Percentiles rank a stretch among this genome's conserved stretches.
Conservation (phyloP, 495 filamentous ascomycete genomes). For the Aspergillus ellipticus region DNA sequence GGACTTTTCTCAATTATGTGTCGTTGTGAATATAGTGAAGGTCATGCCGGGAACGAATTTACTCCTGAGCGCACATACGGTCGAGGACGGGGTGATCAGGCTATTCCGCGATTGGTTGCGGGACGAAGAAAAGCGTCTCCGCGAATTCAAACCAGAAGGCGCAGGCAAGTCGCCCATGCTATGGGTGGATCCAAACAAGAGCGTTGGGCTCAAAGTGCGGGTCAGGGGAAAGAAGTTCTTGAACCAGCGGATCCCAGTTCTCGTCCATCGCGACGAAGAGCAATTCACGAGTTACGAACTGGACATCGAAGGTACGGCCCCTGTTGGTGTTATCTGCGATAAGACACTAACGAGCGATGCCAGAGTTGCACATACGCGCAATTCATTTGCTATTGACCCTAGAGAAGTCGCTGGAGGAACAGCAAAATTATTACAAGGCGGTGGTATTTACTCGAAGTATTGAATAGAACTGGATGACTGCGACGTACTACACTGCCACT, state of each 20-base stretch:
- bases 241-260: constrained; percentile 30
- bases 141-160: neutral
- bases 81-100: constrained; percentile 61
- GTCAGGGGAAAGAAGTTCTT: constrained; percentile 38
- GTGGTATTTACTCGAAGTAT: constrained; percentile 29
- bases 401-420: constrained; percentile 54
- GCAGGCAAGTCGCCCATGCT: constrained; percentile 33
- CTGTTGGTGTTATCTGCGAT: neutral
- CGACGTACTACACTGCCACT: neutral
- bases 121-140: constrained; percentile 22
- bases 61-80: constrained; percentile 56
- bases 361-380: constrained; percentile 60
- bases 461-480: constrained; percentile 1
- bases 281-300: constrained; percentile 54
- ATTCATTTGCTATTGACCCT: constrained; percentile 54
- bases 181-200: constrained; percentile 54
- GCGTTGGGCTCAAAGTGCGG: constrained; percentile 55
- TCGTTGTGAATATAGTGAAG: constrained; percentile 65
- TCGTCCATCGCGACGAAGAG: constrained; percentile 53
- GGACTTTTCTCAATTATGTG: constrained; percentile 67
- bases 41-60: constrained; percentile 51
- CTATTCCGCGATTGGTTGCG: constrained; percentile 68
- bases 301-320: constrained; percentile 52
- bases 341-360: neutral
- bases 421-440: constrained; percentile 54